phyloP scores from a whole-genome alignment of 148 eudicot species.

The Agrostemma githago region DNA sequence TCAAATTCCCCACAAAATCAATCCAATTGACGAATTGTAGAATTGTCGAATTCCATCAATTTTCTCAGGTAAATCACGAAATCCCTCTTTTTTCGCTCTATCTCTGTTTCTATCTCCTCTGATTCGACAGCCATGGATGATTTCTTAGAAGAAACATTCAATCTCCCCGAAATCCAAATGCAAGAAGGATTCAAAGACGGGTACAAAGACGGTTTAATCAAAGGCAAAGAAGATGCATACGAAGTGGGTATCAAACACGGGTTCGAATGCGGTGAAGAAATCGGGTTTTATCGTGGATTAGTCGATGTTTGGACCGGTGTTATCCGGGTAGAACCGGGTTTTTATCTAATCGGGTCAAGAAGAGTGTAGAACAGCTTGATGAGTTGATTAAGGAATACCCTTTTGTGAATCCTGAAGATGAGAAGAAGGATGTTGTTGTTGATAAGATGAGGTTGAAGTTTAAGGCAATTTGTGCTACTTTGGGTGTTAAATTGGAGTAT shows the following conservation, averaged over 20 bases:
- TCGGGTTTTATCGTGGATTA: slow-evolving; percentile 65
- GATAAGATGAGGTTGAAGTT: slow-evolving; percentile 61
- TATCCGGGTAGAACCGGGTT: slow-evolving; percentile 34
- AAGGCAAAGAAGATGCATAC: slow-evolving; percentile 60
- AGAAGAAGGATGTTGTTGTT: slow-evolving; percentile 42
- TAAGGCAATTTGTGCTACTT: slow-evolving; percentile 53
- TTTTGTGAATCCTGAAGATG: slow-evolving; percentile 55
- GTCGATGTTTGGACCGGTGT: slow-evolving; percentile 48
- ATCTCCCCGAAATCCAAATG: slow-evolving; percentile 50
- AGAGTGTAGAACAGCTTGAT: slow-evolving; percentile 47
- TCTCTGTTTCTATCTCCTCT: neutral
- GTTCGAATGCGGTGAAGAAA: slow-evolving; percentile 61
- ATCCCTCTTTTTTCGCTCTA: no score
- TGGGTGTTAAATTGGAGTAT: slow-evolving; percentile 68
- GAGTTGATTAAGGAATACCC: slow-evolving; percentile 51
- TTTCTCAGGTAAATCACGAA: no score
- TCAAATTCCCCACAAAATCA: no score
- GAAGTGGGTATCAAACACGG: slow-evolving; percentile 74
- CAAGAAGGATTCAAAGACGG: slow-evolving; percentile 73
- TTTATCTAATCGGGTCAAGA: slow-evolving; percentile 51
- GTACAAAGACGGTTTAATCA: slow-evolving; percentile 41
- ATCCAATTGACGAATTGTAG: no score
- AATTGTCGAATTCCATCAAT: no score
- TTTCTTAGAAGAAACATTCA: slow-evolving; percentile 24
- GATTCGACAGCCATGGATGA: neutral